Evolutionary conservation across 169 alveolate species (phyloP), one percentile per base, ranked within the genome.

Genomic region (Cystoisospora suis): DNA sequence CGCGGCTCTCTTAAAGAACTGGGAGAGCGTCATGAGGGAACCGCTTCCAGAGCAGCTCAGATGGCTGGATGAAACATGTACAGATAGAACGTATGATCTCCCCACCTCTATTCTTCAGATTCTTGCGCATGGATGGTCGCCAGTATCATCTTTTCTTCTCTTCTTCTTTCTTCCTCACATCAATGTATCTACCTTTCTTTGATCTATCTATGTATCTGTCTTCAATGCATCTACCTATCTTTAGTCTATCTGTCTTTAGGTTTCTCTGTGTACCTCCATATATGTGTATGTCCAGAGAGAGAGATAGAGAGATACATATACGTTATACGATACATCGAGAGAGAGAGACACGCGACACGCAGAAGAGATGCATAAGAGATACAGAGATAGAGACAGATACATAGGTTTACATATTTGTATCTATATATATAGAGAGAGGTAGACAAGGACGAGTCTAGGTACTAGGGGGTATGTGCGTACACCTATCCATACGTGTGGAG

Each of bases 31-130:
- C 42, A 65, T 65, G 77, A 23, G 40, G 17, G 53, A 32, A 4
- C 56, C 83, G 23, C 40, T 72, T 17, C 83, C 83, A 0, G 58
- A 12, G 32, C 56, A 72, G 83, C 83, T 72, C 56, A 46, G 36
- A 46, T 72, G 83, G 83, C 83, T 72, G 38, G 83, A 72, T 36
- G 83, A 72, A 36, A 72, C 56, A n/a, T 0, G 53, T 2, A 29
- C 53, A n/a, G 83, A 72, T 38, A 46, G 83, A 9, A 20, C 83
- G 83, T 72, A 36, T 6, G 42, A 5, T n/a, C n/a, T n/a, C n/a
- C n/a, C n/a, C n/a, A n/a, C n/a, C n/a, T n/a, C n/a, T n/a, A n/a
- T n/a, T n/a, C n/a, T n/a, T n/a, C n/a, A n/a, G n/a, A n/a, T n/a
- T n/a, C n/a, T n/a, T n/a, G n/a, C n/a, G n/a, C n/a, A n/a, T n/a